Conservation (phyloP, 2,329 filamentous ascomycete genomes). For the Fusarium lateritium region DNA sequence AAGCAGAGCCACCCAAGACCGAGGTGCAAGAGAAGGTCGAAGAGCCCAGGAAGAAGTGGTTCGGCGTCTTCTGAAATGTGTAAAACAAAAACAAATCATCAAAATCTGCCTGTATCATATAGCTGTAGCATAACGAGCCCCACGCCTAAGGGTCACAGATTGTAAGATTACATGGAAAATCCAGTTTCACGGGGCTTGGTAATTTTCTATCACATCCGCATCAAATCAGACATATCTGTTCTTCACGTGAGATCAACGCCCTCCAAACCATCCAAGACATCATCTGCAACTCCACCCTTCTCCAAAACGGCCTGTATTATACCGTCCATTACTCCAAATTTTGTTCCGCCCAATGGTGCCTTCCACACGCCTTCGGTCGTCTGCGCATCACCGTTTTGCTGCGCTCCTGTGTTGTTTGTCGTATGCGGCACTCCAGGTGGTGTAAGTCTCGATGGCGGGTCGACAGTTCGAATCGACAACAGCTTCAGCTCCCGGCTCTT, state of each 20-base stretch:
- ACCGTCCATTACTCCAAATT: constrained; percentile 77
- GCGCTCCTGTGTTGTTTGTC: constrained; percentile 63
- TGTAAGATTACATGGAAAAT: constrained; percentile 42
- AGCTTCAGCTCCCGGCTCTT: constrained; percentile 67
- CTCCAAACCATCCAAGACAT: constrained; percentile 86
- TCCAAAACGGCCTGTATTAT: constrained; percentile 85
- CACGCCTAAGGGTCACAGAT: constrained; percentile 25
- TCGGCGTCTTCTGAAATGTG: constrained; percentile 80
- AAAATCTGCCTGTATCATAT: constrained; percentile 40
- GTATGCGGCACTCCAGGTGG: constrained; percentile 78
- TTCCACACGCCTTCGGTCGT: constrained; percentile 85
- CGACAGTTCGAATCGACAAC: constrained; percentile 79
- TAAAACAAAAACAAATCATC: constrained; percentile 15
- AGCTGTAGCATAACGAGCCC: constrained; percentile 34
- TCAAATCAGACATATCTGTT: background rate
- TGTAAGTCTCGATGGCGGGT: constrained; percentile 81
- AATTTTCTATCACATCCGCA: constrained; percentile 15
- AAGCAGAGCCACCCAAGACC: constrained; percentile 53
- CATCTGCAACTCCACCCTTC: constrained; percentile 84
- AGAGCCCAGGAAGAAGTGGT: constrained; percentile 78
- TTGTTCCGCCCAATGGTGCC: constrained; percentile 86
- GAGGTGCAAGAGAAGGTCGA: constrained; percentile 51
- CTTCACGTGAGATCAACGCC: constrained; percentile 76
- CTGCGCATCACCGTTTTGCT: constrained; percentile 63
- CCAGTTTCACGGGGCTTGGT: constrained; percentile 17